phyloP scores from a whole-genome alignment of 2,329 filamentous ascomycete genomes.

The Colletotrichum melonis region DNA sequence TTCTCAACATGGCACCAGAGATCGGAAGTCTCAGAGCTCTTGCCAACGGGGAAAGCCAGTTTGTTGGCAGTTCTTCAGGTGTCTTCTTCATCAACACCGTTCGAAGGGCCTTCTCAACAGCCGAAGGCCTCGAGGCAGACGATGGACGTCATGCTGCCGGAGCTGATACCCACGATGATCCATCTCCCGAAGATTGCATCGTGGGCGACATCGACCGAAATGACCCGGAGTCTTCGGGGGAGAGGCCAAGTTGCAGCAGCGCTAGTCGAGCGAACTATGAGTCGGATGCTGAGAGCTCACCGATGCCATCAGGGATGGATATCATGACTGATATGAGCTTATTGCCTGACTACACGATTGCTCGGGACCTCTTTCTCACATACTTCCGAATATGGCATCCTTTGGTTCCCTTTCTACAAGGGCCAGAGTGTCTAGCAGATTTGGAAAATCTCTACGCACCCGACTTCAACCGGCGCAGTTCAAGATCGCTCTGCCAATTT shows the following conservation, averaged over 20 bases:
- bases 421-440: slow-evolving; percentile 57
- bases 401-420: slow-evolving; percentile 63
- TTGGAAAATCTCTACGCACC: slow-evolving; percentile 46
- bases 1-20: slow-evolving; percentile 1
- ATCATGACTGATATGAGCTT: not conserved
- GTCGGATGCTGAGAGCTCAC: not conserved
- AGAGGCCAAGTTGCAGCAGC: not conserved
- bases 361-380: slow-evolving; percentile 55
- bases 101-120: slow-evolving; percentile 58
- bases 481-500: slow-evolving; percentile 42
- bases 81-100: slow-evolving; percentile 67
- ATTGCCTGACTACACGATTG: slow-evolving; percentile 11
- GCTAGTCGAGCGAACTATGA: not conserved
- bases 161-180: not conserved
- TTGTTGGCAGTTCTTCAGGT: slow-evolving; percentile 63
- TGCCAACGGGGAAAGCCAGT: slow-evolving; percentile 53
- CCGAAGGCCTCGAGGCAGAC: slow-evolving; percentile 30
- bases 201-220: slow-evolving; percentile 13
- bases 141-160: slow-evolving; percentile 31
- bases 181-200: slow-evolving; percentile 32
- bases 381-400: slow-evolving; percentile 65
- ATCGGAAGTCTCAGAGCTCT: slow-evolving; percentile 35
- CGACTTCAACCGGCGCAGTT: not conserved
- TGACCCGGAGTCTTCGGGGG: not conserved
- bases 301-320: not conserved